Conservation (phyloP, 192 early-diverging fungal genomes). For the Coemansia sp. region DNA sequence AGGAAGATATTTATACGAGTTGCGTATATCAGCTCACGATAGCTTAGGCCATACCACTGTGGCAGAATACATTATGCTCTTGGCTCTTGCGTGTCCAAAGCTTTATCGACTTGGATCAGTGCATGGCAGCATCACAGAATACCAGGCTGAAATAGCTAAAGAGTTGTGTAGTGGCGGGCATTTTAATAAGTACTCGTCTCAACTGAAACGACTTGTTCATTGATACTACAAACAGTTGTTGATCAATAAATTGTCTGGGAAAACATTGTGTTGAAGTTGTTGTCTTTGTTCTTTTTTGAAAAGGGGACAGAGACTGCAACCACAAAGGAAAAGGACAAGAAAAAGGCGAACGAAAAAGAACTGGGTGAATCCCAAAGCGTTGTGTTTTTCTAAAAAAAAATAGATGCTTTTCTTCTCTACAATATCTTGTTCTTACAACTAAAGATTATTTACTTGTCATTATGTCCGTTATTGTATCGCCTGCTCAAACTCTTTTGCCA, state of each 20-base stretch:
- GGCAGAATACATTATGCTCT: background rate
- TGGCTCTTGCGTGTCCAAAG: background rate
- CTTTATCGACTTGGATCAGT: background rate
- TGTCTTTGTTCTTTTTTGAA: background rate
- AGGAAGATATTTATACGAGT: background rate
- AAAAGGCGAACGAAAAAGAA: too few species aligned
- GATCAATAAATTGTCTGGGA: background rate
- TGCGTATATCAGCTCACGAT: background rate
- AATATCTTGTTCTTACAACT: background rate
- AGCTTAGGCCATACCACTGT: background rate
- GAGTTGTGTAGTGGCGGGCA: background rate
- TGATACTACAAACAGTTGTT: background rate
- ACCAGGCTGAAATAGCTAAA: background rate
- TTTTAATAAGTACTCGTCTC: background rate
- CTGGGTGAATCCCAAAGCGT: too few species aligned
- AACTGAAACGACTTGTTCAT: background rate
- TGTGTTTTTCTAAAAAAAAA: background rate
- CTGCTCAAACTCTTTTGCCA: background rate
- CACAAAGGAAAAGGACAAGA: too few species aligned
- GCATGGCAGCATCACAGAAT: background rate
- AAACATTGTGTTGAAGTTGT: background rate
- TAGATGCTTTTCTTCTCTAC: background rate
- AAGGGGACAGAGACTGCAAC: too few species aligned
- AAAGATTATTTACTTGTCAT: background rate
- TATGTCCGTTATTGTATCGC: background rate